Conservation (phyloP, 805 yeast species). For the Hagleromyces aurorensis region DNA sequence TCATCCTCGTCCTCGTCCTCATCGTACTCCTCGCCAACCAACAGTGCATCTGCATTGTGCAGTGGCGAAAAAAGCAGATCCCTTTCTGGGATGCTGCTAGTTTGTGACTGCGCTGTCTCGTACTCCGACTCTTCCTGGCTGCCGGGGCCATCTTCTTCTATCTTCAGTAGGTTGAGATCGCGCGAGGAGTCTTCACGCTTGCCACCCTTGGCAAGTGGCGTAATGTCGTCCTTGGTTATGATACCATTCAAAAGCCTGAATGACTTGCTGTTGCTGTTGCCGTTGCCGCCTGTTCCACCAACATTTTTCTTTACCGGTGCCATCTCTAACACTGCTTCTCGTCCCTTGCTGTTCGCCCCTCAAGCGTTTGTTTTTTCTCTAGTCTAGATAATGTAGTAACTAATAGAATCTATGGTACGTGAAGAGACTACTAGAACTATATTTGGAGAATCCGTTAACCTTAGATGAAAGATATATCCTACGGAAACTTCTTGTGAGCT, state of each 20-base stretch:
- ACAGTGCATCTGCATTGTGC: constrained; percentile 7
- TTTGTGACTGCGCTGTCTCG: constrained; percentile 1
- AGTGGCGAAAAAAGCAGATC: constrained; percentile 26
- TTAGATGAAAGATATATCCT: too few relatives aligned
- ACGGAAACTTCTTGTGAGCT: too few relatives aligned
- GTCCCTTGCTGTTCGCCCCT: too few relatives aligned
- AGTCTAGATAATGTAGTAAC: too few relatives aligned
- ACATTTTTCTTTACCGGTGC: too few relatives aligned
- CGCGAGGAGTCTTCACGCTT: constrained; percentile 2
- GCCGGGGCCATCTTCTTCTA: background rate
- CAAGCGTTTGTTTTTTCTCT: too few relatives aligned
- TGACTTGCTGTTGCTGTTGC: constrained; percentile 8
- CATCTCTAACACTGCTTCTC: too few relatives aligned
- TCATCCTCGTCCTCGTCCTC: constrained; percentile 20
- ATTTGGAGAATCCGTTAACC: too few relatives aligned
- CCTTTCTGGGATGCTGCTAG: constrained; percentile 3
- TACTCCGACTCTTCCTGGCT: constrained; percentile 1
- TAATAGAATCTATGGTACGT: too few relatives aligned
- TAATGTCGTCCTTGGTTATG: constrained; percentile 24
- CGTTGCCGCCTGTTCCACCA: too few relatives aligned
- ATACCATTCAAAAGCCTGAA: constrained; percentile 20
- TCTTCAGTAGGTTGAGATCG: constrained; percentile 1
- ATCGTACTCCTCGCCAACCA: constrained; percentile 12
- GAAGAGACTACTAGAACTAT: too few relatives aligned
- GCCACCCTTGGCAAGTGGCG: constrained; percentile 14